Evolutionary conservation across 306 rosid species (phyloP), one percentile per base, ranked within the genome.

Genomic region (Ziziphus jujuba): DNA sequence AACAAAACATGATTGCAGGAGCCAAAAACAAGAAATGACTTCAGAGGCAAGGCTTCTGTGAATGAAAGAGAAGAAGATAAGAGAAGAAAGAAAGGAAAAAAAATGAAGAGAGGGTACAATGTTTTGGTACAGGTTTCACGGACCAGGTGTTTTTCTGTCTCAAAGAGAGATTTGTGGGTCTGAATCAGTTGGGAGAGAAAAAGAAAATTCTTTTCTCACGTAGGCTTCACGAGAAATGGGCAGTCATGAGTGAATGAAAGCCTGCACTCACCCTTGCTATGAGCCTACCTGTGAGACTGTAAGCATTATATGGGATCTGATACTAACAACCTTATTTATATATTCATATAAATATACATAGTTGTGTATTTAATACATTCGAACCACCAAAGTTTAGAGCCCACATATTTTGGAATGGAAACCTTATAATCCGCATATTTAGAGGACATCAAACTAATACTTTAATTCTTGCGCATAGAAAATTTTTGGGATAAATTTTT

Each of bases 181-280:
- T 67, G 76, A 65, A 67, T 36, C 5, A 19, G 71, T 33, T 48
- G 63, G 72, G 7, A n/a, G n/a, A n/a, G 45, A 15, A 28, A 43
- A 72, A 10, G 73, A 67, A 76, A 66, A 81, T 43, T 15, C 66
- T 76, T 72, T 59, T n/a, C 72, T 75, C 76, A 66, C 54, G 80
- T 78, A 71, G 51, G 82, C 61, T 65, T 87, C 92, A 87, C 90
- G 86, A 82, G 95, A 80, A 87, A 81, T 77, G 78, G 83, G 74
- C 75, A 75, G 84, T n/a, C 65, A 75, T 70, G 76, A 83, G 81
- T 77, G 87, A 83, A 75, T 82, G n/a, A 83, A 77, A 81, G 62
- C 85, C 81, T 82, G 75, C 77, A 40, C 72, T 71, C 71, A 25
- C 64, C 34, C 13, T 7, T 7, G 45, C 45, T 40, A 61, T 38